These are phyloP conservation scores for Cucumis melo DNA, from an alignment of 306 rosid species.

Conservation along the genomic window DNA sequence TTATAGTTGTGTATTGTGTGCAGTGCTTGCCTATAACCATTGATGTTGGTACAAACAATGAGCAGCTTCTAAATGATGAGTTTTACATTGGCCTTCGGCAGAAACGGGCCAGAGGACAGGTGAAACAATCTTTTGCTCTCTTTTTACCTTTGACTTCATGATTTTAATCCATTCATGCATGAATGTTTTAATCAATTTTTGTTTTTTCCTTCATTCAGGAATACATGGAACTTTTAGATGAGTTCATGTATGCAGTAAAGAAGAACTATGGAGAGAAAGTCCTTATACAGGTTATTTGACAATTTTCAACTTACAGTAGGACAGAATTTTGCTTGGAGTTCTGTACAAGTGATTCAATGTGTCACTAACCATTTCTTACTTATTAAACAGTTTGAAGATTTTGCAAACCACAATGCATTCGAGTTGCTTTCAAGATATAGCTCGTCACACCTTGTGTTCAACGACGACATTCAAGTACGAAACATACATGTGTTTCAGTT, in stretches of 20 bases:
- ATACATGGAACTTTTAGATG: constrained; percentile 84
- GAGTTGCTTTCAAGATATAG: constrained; percentile 69
- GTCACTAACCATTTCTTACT: constrained; percentile 8
- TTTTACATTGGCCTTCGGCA: constrained; percentile 80
- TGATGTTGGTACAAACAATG: constrained; percentile 96
- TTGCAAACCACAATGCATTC: constrained; percentile 91
- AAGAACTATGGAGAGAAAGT: constrained; percentile 93
- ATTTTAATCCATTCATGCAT: background rate
- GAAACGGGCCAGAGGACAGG: constrained; percentile 88
- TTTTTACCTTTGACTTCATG: background rate
- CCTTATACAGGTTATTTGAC: constrained; percentile 57
- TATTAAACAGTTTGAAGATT: constrained; percentile 71
- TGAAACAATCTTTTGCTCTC: constrained; percentile 10
- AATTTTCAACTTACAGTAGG: constrained; percentile 14
- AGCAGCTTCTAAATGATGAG: constrained; percentile 72
- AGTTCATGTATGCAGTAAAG: constrained; percentile 87
- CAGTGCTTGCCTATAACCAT: constrained; percentile 96
- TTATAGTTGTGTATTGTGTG: background rate
- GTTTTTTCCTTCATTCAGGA: constrained; percentile 41
- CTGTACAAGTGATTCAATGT: background rate
- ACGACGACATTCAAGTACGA: constrained; percentile 85
- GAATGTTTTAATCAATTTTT: background rate
- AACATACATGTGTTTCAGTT: background rate
- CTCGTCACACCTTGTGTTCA: constrained; percentile 83
- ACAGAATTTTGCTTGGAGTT: background rate